These are phyloP conservation scores for Tagetes erecta DNA, from an alignment of 129 eudicot genomes.

Conservation along the genomic window DNA sequence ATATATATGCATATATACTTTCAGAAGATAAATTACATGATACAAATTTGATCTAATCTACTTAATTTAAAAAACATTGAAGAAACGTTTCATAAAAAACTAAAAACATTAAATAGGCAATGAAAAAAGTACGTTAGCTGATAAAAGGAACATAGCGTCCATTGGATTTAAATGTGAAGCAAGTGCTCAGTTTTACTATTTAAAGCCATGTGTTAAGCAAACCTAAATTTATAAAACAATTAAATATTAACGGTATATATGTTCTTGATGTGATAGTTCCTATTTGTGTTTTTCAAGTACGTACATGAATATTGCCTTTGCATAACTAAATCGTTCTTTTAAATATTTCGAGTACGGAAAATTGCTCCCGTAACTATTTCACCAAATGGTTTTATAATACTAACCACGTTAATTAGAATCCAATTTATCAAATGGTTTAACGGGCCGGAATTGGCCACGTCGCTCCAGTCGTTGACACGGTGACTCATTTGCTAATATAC, in stretches of 20 bases:
- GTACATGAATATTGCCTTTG: neutral
- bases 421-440: no score
- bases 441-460: no score
- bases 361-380: no score
- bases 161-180: constrained; percentile 14
- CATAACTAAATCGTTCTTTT: neutral
- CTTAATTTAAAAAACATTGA: no score
- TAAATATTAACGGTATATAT: neutral
- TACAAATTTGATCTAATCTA: no score
- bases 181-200: constrained; percentile 22
- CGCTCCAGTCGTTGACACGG: no score
- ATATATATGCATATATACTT: no score
- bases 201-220: constrained; percentile 22
- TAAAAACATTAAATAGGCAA: neutral
- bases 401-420: no score
- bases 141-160: constrained; percentile 12
- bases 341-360: no score
- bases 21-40: no score
- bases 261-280: constrained; percentile 23
- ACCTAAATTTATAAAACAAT: neutral
- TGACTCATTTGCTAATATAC: no score
- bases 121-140: neutral
- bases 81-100: neutral
- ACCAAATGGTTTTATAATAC: no score
- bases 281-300: constrained; percentile 3